A percentile compares a stretch with the other conserved stretches of the same genome.
phyloP scores from a whole-genome alignment of 345 rosid species.

The Brassica rapa region DNA sequence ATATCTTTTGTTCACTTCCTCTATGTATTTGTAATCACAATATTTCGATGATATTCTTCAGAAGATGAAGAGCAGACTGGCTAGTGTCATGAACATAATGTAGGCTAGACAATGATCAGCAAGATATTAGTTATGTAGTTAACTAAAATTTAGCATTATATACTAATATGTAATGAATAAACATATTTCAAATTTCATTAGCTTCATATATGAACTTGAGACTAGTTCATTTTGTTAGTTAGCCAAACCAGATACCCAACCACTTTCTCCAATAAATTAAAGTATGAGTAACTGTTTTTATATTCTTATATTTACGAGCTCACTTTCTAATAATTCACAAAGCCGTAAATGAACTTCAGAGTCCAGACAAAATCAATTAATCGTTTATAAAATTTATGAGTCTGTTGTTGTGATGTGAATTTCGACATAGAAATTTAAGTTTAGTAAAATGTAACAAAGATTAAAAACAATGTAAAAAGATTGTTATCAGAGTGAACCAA shows the following conservation, averaged over 20 bases:
- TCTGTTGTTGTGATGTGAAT: background rate
- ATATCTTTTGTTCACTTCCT: slow-evolving; percentile 15
- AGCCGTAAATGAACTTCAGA: too few relatives aligned
- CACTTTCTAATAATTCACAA: too few relatives aligned
- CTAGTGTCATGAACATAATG: background rate
- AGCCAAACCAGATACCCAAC: slow-evolving; percentile 19
- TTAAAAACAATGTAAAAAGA: background rate
- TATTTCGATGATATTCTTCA: background rate
- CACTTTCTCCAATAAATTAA: background rate
- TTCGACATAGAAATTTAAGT: background rate
- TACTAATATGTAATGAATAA: background rate
- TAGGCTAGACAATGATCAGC: background rate
- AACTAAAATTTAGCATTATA: background rate
- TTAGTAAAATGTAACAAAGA: background rate
- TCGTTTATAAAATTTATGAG: background rate
- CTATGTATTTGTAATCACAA: background rate
- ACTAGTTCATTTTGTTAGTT: background rate
- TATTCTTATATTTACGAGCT: too few relatives aligned
- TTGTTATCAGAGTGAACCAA: background rate
- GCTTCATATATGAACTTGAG: background rate
- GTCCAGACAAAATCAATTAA: too few relatives aligned
- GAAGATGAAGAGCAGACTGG: background rate
- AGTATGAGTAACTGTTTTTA: background rate
- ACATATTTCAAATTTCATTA: background rate
- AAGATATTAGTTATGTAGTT: background rate